Conservation (phyloP, 441 rosid species). For the Melastoma candidum region DNA sequence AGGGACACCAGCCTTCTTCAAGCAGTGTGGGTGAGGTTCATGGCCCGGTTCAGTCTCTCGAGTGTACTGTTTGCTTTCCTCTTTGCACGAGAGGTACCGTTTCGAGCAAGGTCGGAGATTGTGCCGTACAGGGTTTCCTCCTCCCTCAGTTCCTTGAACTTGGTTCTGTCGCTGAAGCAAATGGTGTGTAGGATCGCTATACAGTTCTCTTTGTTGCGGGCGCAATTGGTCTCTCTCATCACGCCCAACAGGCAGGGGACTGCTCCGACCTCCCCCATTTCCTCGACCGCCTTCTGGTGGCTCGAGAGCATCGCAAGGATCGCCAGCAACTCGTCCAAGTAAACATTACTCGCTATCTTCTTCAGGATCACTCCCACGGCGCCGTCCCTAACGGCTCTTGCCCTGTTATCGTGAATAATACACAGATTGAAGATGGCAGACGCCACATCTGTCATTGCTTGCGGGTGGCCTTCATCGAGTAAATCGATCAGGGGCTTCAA, state of each 20-base stretch:
- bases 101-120: constrained; percentile 57
- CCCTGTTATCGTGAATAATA: constrained; percentile 63
- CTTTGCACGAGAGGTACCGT: constrained; percentile 86
- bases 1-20: constrained; percentile 20
- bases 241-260: constrained; percentile 68
- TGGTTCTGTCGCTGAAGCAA: constrained; percentile 61
- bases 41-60: constrained; percentile 54
- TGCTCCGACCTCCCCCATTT: constrained; percentile 60
- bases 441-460: constrained; percentile 76
- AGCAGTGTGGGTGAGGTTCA: constrained; percentile 80
- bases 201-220: constrained; percentile 78
- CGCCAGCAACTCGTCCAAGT: constrained; percentile 76
- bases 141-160: constrained; percentile 61
- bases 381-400: constrained; percentile 76
- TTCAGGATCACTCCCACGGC: constrained; percentile 57
- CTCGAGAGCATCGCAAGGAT: constrained; percentile 77
- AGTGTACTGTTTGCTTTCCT: constrained; percentile 79
- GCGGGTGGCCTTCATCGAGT: constrained; percentile 64
- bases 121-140: constrained; percentile 57
- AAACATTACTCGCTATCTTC: constrained; percentile 49
- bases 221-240: constrained; percentile 57
- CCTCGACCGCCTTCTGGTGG: constrained; percentile 61
- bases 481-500: constrained; percentile 67
- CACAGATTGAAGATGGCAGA: constrained; percentile 80
- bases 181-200: constrained; percentile 64